Percentiles rank a stretch among this genome's conserved stretches.
These are phyloP conservation scores for Gynostemma pentaphyllum DNA, from an alignment of 306 rosid species.

Conservation along the genomic window DNA sequence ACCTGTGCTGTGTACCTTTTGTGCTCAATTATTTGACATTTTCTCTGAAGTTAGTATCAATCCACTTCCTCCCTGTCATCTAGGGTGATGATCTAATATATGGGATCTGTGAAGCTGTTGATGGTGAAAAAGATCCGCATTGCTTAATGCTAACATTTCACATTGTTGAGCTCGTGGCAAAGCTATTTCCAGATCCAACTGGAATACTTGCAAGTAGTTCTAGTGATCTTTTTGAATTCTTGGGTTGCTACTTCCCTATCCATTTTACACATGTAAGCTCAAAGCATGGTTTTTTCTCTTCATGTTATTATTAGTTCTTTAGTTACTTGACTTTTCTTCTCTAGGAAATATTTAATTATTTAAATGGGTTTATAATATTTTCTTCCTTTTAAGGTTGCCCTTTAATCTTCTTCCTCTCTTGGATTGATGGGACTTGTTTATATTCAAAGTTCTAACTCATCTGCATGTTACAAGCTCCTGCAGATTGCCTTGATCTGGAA, in stretches of 20 bases:
- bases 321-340: conserved; percentile 10
- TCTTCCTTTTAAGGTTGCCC: not conserved
- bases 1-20: not conserved
- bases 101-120: conserved; percentile 80
- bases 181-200: conserved; percentile 57
- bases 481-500: no score
- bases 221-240: conserved; percentile 57
- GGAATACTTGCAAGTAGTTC: conserved; percentile 56
- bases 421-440: not conserved
- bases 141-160: conserved; percentile 68
- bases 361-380: no score
- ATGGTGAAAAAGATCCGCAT: conserved; percentile 85
- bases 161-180: conserved; percentile 47
- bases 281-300: conserved; percentile 1
- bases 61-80: conserved; percentile 21
- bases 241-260: conserved; percentile 86
- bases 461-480: no score
- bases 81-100: conserved; percentile 66
- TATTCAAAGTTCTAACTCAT: no score
- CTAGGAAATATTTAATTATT: not conserved
- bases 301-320: conserved; percentile 6
- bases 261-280: conserved; percentile 93
- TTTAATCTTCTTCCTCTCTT: not conserved
- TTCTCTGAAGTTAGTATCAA: not conserved
- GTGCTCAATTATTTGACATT: not conserved